These are phyloP conservation scores for Cucurbita ficifolia DNA, from an alignment of 306 rosid species.

Conservation along the genomic window DNA sequence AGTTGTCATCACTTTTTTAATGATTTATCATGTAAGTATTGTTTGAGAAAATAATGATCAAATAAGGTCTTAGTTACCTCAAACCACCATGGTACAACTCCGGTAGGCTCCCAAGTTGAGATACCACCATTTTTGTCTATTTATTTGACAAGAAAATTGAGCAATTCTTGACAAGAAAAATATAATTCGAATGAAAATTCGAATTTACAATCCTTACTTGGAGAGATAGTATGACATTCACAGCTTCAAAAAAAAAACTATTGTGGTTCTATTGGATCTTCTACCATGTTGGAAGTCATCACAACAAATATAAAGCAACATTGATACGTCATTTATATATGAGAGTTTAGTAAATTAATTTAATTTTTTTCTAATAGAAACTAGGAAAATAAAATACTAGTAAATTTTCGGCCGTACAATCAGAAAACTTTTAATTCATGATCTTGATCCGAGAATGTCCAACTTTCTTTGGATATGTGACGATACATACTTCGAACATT, in stretches of 20 bases:
- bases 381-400: conserved; percentile 23
- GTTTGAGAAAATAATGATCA: too few species aligned
- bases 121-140: not conserved
- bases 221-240: conserved; percentile 13
- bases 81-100: not conserved
- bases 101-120: not conserved
- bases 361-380: too few species aligned
- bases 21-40: too few species aligned
- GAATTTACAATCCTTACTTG: too few species aligned
- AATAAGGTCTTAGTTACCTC: too few species aligned
- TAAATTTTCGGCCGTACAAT: conserved; percentile 83
- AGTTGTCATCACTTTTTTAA: too few species aligned
- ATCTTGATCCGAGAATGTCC: conserved; percentile 46
- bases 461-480: too few species aligned
- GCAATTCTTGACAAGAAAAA: too few species aligned
- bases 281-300: conserved; percentile 4
- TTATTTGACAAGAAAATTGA: not conserved
- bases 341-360: too few species aligned
- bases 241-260: too few species aligned
- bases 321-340: not conserved
- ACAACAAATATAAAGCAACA: conserved; percentile 5
- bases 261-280: conserved; percentile 11
- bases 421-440: not conserved
- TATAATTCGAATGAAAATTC: too few species aligned
- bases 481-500: too few species aligned